Base-by-base conservation (phyloP, 257 asterid genomes). In the Scutellaria minor region DNA sequence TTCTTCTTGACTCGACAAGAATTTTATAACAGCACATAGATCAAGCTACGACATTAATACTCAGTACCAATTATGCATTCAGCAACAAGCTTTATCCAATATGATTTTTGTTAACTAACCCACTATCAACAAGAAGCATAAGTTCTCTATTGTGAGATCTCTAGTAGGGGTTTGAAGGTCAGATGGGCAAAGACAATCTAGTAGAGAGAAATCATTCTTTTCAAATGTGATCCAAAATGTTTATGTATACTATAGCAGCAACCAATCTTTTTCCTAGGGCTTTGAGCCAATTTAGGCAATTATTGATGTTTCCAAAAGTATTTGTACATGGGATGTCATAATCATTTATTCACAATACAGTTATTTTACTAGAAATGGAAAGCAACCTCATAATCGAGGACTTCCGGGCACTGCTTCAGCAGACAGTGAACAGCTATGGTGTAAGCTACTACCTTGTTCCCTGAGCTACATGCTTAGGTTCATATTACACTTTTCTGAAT, bases 321-420 rank as follows among this genome's bases (percentile, higher is more conserved):
- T 14, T 51, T 37, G 48, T 9, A 61, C 45, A 60, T 9, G 40
- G 50, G 41, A 60, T 15, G 44, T 52, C 39, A 53, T 10, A 61
- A 68, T 68, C 20, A 37, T 10, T 7, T 10, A 8, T 14, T 22
- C 2, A 3, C 24, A 47, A 61, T 8, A 13, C 45, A 54, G 6
- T 40, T 39, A 41, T 61, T 31, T 50, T 13, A 62, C 44, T 11
- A 42, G 57, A 3, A 73, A 53, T 1, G 45, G 53, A 73, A 73
- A 73, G 53, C 60, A 47, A 50, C 54, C 71, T 42, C 72, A 73
- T 18, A 53, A 53, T 62, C 61, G 55, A 59, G 62, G 42, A 69
- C 41, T 39, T 51, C 60, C 31, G 35, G 12, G 31, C 18, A 65
- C 37, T 66, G 13, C 65, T 66, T 70, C 3, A 12, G 44, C 39